Evolutionary conservation across 2,329 filamentous ascomycete genomes (phyloP).

Genomic region (Fusarium avenaceum): DNA sequence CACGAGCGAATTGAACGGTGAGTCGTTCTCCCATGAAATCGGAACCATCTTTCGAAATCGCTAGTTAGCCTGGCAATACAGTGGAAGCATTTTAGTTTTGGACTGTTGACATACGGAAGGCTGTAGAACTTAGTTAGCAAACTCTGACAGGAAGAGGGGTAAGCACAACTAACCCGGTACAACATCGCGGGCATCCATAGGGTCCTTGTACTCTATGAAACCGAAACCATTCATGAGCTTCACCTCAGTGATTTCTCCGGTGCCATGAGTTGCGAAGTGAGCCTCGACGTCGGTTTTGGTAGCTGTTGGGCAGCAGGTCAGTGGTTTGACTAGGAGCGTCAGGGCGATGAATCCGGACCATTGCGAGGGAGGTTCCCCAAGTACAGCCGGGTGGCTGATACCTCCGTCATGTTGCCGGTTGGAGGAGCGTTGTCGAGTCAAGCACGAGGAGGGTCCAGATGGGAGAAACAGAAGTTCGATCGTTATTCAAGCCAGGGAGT

Average conservation of each 20-base stretch:
- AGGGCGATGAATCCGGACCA: constrained; percentile 69
- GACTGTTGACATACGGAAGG: constrained; percentile 69
- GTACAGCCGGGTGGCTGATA: constrained; percentile 95
- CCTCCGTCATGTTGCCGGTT: constrained; percentile 78
- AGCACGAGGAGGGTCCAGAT: constrained; percentile 35
- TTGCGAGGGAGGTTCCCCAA: constrained; percentile 97
- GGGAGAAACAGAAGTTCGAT: constrained; percentile 26
- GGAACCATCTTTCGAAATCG: constrained; percentile 79
- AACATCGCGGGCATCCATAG: constrained; percentile 97
- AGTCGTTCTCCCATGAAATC: constrained; percentile 98
- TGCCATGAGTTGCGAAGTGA: constrained; percentile 95
- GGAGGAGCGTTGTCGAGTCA: constrained; percentile 30
- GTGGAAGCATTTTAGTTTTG: constrained; percentile 24
- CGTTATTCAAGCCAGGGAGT: constrained; percentile 24
- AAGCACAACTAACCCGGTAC: constrained; percentile 82
- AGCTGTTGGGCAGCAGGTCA: constrained; percentile 72
- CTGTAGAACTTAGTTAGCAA: constrained; percentile 55
- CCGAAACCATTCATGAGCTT: constrained; percentile 99
- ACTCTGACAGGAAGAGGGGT: constrained; percentile 33
- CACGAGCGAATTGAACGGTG: constrained; percentile 97
- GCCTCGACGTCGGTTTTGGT: constrained; percentile 97
- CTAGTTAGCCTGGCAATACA: constrained; percentile 45
- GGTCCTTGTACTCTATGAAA: constrained; percentile 99
- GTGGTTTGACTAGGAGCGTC: constrained; percentile 53
- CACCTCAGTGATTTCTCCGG: constrained; percentile 97